Evolutionary conservation across 345 rosid genomes (phyloP), one percentile per base, ranked within the genome.

Genomic region (Eucalyptus dawsonii): DNA sequence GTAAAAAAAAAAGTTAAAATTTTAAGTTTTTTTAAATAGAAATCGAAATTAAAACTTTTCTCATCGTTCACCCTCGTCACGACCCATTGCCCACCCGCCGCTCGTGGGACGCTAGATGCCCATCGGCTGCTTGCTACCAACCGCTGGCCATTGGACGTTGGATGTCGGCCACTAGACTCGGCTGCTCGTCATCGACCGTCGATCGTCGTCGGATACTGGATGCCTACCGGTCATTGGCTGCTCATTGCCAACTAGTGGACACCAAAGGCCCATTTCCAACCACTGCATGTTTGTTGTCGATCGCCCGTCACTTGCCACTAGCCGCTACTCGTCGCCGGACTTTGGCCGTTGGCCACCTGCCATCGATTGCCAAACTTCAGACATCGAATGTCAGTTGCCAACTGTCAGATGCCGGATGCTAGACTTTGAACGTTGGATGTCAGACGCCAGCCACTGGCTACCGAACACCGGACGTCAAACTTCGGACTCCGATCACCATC

Each of bases 261-360:
- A 1, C 1, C 1, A 0, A 0, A 53, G 24, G 58, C 58, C 58
- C 25, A 53, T 2, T 8, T 0, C 2, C 11, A 8, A 53, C 58
- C 58, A 53, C 0, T 0, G 0, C 10, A 53, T 0, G 0, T 53
- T 0, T 0, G 4, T 0, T 51, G 9, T 0, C 0, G 1, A 17
- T 3, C 2, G 5, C 56, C 0, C 2, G 9, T 53, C 4, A 0
- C 56, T 53, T 0, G 10, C 56, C 56, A 53, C 0, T 3, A 1
- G 10, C 0, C 0, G 4, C 4, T 0, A 4, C 56, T 0, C 2
- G 0, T 53, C 0, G 4, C 0, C 0, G 11, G 11, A 19, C 24
- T 53, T 0, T 0, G 5, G 24, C 24, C 24, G 1, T 53, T 19
- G 25, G 58, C 58, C 10, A 53, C 10, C 4, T 19, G 0, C 58